Evolutionary conservation across 495 filamentous ascomycete species (phyloP).

Genomic region (Chaetomium tenue): DNA sequence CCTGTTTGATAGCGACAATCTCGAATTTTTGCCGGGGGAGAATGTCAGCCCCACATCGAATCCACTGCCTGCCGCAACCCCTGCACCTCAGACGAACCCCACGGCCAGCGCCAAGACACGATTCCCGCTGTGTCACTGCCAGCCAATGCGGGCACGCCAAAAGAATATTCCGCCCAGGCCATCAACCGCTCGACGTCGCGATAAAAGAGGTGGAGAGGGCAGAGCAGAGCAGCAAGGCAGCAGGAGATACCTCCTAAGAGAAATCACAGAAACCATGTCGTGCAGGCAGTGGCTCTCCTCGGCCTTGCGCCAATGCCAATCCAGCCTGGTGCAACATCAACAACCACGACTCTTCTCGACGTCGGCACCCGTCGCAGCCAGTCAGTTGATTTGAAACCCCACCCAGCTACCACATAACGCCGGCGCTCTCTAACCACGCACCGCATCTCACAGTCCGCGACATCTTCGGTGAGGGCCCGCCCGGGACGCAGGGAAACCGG

Average conservation of each 20-base stretch:
- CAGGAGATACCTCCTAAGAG: background rate
- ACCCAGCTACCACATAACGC: background rate
- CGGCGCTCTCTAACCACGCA: background rate
- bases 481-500: slow-evolving; percentile 15
- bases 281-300: slow-evolving; percentile 21
- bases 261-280: slow-evolving; percentile 19
- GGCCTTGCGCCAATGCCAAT: slow-evolving; percentile 20
- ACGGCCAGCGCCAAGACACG: background rate
- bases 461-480: slow-evolving; percentile 17
- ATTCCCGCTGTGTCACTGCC: background rate
- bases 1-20: slow-evolving; percentile 15
- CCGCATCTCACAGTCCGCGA: slow-evolving; percentile 18
- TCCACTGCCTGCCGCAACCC: slow-evolving; percentile 17
- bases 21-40: slow-evolving; percentile 23
- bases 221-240: background rate
- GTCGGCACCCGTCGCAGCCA: slow-evolving; percentile 12
- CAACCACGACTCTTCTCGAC: slow-evolving; percentile 23
- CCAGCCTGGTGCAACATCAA: slow-evolving; percentile 3
- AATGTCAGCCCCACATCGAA: slow-evolving; percentile 24
- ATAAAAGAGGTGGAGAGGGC: no score
- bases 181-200: background rate
- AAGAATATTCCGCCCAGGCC: slow-evolving; percentile 6
- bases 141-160: slow-evolving; percentile 15
- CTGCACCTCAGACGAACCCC: background rate
- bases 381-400: slow-evolving; percentile 4